Percentiles rank a stretch among this genome's conserved stretches.
These are phyloP conservation scores for Russula sp. DNA, from an alignment of 768 basidiomycete genomes.

Conservation along the genomic window DNA sequence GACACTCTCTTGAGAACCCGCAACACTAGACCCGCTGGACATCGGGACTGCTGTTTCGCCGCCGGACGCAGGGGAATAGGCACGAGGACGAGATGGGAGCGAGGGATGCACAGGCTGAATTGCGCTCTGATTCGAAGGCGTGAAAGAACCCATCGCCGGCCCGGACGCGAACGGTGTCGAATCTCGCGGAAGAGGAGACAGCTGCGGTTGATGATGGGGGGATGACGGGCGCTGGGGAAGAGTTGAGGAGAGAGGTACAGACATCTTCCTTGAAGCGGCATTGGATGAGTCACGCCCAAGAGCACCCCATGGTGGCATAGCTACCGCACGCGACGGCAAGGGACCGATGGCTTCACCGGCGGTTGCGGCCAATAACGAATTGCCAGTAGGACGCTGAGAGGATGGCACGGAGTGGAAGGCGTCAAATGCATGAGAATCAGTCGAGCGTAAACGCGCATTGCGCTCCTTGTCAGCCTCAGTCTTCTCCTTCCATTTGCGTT, in stretches of 20 bases:
- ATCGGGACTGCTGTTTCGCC: slow-evolving; percentile 38
- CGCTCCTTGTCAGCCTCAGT: slow-evolving; percentile 36
- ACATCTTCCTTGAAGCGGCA: slow-evolving; percentile 31
- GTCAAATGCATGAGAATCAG: slow-evolving; percentile 58
- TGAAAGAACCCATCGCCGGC: slow-evolving; percentile 32
- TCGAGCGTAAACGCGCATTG: slow-evolving; percentile 43
- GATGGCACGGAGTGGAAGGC: slow-evolving; percentile 68
- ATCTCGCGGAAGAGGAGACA: slow-evolving; percentile 34
- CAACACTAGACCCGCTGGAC: slow-evolving; percentile 45
- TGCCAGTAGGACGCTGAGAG: slow-evolving; percentile 38
- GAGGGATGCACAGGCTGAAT: slow-evolving; percentile 35
- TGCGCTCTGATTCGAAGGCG: slow-evolving; percentile 33
- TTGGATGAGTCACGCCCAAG: slow-evolving; percentile 12
- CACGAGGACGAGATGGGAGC: slow-evolving; percentile 34
- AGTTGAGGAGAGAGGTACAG: slow-evolving; percentile 28
- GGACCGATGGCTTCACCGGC: slow-evolving; percentile 20
- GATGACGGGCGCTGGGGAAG: slow-evolving; percentile 32
- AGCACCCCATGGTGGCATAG: slow-evolving; percentile 27
- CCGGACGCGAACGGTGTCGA: slow-evolving; percentile 23
- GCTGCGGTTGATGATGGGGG: slow-evolving; percentile 30
- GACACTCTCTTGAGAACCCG: slow-evolving; percentile 39
- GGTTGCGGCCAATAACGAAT: slow-evolving; percentile 36
- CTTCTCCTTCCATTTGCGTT: slow-evolving; percentile 53
- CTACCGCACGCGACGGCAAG: slow-evolving; percentile 18
- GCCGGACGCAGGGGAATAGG: slow-evolving; percentile 32